These are phyloP conservation scores for Annona squamosa DNA, from an alignment of 164 flowering plant species.

Conservation along the genomic window DNA sequence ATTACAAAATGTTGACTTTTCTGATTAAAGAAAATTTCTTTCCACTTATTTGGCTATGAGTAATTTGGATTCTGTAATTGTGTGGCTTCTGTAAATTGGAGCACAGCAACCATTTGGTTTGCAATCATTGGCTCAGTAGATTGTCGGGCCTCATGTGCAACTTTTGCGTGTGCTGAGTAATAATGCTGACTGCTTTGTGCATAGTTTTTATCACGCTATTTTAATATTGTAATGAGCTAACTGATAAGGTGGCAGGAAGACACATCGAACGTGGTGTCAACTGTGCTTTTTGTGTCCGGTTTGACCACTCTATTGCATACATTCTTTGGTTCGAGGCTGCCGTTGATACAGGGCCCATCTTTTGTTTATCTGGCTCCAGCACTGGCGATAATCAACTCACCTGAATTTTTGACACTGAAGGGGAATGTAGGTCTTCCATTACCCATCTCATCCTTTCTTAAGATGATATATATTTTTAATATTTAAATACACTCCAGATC, in stretches of 20 bases:
- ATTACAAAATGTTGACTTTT: too few species aligned
- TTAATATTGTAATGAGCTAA: slow-evolving; percentile 20
- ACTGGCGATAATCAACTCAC: slow-evolving; percentile 84
- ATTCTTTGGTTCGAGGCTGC: slow-evolving; percentile 83
- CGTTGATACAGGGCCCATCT: slow-evolving; percentile 93
- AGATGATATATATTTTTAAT: background rate
- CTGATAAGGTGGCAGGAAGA: slow-evolving; percentile 68
- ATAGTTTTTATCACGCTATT: too few species aligned
- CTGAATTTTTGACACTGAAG: slow-evolving; percentile 67
- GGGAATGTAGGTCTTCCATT: slow-evolving; percentile 45
- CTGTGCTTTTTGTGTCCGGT: slow-evolving; percentile 84
- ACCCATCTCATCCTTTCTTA: background rate
- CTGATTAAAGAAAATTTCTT: too few species aligned
- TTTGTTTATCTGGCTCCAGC: slow-evolving; percentile 93
- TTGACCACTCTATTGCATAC: slow-evolving; percentile 86
- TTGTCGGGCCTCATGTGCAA: background rate
- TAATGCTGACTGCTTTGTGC: background rate
- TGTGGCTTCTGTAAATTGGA: background rate
- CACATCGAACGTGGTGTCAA: slow-evolving; percentile 77
- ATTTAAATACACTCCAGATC: background rate
- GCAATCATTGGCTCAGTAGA: background rate
- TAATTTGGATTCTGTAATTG: background rate
- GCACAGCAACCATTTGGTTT: background rate
- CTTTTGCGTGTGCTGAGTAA: too few species aligned
- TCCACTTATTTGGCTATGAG: background rate